Conservation (phyloP, 2,329 filamentous ascomycete genomes). For the Phialocephala sp. region DNA sequence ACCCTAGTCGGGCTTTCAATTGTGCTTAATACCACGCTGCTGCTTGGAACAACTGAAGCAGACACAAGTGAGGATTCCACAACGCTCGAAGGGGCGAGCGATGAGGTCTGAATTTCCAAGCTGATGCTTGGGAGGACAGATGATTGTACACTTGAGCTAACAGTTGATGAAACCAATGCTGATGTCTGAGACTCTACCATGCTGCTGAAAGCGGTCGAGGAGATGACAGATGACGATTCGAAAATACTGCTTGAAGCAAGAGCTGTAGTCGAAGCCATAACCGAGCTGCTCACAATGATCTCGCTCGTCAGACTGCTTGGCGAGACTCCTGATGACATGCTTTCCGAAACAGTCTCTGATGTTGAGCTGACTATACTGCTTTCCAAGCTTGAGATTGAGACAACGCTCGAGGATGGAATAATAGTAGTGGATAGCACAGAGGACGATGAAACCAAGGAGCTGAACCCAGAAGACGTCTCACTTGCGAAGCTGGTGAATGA, state of each 20-base stretch:
- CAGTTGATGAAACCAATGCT: background rate
- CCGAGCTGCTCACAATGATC: background rate
- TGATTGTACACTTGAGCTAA: background rate
- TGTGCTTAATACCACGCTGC: background rate
- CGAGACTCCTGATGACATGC: background rate
- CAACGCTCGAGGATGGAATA: background rate
- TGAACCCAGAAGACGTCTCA: background rate
- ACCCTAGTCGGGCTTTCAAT: background rate
- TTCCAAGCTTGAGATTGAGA: background rate
- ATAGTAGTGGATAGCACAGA: background rate
- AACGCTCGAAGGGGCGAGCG: background rate
- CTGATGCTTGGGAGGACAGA: constrained; percentile 1
- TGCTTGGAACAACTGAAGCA: background rate
- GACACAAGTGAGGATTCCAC: background rate
- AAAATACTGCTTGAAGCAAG: background rate
- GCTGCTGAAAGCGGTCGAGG: background rate
- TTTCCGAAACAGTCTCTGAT: background rate
- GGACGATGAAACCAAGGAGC: background rate
- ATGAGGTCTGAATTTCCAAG: background rate
- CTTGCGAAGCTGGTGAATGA: background rate
- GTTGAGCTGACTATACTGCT: background rate
- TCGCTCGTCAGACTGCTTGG: background rate
- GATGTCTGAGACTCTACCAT: constrained; percentile 2
- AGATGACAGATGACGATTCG: background rate
- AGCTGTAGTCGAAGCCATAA: background rate